phyloP scores from a whole-genome alignment of 108 stramenopile genomes.

The Pseudonitzschia multiseries region DNA sequence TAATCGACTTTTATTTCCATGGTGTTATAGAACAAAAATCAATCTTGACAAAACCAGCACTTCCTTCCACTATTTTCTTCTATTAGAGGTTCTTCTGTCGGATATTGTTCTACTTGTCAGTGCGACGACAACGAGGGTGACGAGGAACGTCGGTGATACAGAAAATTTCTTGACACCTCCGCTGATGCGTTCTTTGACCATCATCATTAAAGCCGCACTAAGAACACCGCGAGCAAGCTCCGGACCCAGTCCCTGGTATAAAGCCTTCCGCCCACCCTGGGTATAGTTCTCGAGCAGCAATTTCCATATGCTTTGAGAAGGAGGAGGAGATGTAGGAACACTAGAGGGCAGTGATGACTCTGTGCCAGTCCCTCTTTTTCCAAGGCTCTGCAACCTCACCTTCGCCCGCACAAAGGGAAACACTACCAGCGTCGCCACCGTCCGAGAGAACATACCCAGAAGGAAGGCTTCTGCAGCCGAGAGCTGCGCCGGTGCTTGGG shows the following conservation, averaged over 20 bases:
- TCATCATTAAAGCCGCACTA: constrained; percentile 86
- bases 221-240: constrained; percentile 90
- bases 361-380: constrained; percentile 12
- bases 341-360: constrained; percentile 2
- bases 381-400: constrained; percentile 75
- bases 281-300: constrained; percentile 56
- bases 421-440: constrained; percentile 79
- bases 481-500: constrained; percentile 13
- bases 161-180: constrained; percentile 42
- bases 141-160: constrained; percentile 7
- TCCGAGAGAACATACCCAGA: constrained; percentile 86
- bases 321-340: constrained; percentile 12
- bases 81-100: neutral
- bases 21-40: neutral
- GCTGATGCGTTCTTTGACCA: constrained; percentile 83
- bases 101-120: no score
- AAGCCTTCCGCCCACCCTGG: constrained; percentile 42
- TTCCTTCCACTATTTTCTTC: neutral
- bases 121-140: neutral
- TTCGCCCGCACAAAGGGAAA: constrained; percentile 90
- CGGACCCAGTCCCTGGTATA: constrained; percentile 85
- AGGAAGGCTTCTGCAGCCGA: constrained; percentile 80
- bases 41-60: no score
- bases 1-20: neutral
- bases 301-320: constrained; percentile 41